Percentiles rank a stretch among this genome's conserved stretches.
Conservation (phyloP, 129 eudicot genomes). For the Gnaphalium uliginosum region DNA sequence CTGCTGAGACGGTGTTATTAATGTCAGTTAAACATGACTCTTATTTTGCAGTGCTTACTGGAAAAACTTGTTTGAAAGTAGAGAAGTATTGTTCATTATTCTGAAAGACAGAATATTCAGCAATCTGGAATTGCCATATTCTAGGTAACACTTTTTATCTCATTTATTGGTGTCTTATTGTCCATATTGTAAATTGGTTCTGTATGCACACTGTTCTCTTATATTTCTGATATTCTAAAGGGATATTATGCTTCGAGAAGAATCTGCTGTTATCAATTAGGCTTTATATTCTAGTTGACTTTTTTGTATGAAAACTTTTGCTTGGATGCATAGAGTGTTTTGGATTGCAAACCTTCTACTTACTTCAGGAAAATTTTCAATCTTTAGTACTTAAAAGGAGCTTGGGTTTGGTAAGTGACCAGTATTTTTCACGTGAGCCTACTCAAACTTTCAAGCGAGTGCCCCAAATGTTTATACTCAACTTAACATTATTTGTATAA, state of each 20-base stretch:
- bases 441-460: neutral
- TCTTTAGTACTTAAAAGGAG: too few species aligned
- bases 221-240: conserved; percentile 12
- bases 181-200: neutral
- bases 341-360: conserved; percentile 9
- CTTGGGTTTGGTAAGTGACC: too few species aligned
- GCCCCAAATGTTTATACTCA: neutral
- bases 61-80: conserved; percentile 25
- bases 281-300: conserved; percentile 13
- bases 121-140: conserved; percentile 13
- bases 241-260: conserved; percentile 9
- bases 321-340: conserved; percentile 13
- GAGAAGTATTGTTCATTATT: conserved; percentile 7
- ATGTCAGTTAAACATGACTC: conserved; percentile 12
- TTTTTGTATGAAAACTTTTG: conserved; percentile 13
- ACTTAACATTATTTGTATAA: neutral
- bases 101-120: conserved; percentile 3
- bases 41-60: conserved; percentile 23
- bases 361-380: neutral
- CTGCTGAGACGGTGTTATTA: conserved; percentile 4
- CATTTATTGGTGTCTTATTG: conserved; percentile 13
- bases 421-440: neutral
- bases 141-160: conserved; percentile 19
- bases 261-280: neutral
- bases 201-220: conserved; percentile 7